Conservation (phyloP, 176 grass and related monocot genomes). For the Ampelocalamus luodianensis region DNA sequence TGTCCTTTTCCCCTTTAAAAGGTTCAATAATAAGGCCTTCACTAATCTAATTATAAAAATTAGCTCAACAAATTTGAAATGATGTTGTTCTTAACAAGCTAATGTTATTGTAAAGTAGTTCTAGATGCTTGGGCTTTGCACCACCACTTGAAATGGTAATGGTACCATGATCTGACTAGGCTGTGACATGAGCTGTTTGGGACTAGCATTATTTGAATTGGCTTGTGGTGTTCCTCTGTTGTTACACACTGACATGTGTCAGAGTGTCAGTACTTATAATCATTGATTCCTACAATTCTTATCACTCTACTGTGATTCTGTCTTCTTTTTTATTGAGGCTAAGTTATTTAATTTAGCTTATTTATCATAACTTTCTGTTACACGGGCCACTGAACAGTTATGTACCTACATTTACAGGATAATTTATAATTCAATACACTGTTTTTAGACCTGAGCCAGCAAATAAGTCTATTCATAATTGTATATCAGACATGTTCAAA, state of each 20-base stretch:
- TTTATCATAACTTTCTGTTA: constrained; percentile 19
- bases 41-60: constrained; percentile 33
- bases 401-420: constrained; percentile 1
- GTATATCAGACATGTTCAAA: neutral
- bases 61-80: constrained; percentile 5
- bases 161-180: constrained; percentile 1
- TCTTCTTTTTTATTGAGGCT: neutral
- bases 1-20: neutral
- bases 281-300: constrained; percentile 13
- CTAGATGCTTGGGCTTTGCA: constrained; percentile 6
- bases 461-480: neutral
- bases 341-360: neutral
- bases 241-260: neutral
- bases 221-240: constrained; percentile 19
- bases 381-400: neutral
- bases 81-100: constrained; percentile 4
- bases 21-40: neutral
- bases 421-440: neutral
- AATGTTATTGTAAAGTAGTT: constrained; percentile 15
- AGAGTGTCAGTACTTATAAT: neutral
- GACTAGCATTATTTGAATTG: constrained; percentile 7
- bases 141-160: constrained; percentile 1
- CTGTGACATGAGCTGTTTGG: neutral
- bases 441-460: neutral
- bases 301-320: neutral